phyloP scores from a whole-genome alignment of 1,284 basidiomycete species.

The Ceratobasidium sp. region DNA sequence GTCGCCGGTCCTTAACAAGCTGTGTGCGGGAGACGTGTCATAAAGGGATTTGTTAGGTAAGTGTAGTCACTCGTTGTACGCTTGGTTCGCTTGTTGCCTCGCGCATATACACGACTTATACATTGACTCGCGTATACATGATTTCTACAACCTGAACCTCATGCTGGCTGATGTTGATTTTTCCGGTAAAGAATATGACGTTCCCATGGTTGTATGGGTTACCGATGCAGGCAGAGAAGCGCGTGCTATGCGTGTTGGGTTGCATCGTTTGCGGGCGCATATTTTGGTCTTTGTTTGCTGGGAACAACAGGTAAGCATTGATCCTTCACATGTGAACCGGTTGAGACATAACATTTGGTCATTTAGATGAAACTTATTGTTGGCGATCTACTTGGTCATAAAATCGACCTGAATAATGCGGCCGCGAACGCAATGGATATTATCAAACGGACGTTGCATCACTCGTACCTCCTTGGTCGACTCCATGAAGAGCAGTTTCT shows the following conservation, averaged over 20 bases:
- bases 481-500: slow-evolving; percentile 17
- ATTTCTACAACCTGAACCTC: slow-evolving; percentile 10
- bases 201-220: slow-evolving; percentile 18
- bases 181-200: not conserved
- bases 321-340: not conserved
- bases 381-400: slow-evolving; percentile 19
- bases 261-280: slow-evolving; percentile 51
- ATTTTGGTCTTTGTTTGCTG: slow-evolving; percentile 59
- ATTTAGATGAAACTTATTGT: slow-evolving; percentile 14
- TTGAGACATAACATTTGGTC: not conserved
- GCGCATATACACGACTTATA: too few species aligned
- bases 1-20: too few species aligned
- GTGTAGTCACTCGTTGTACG: too few species aligned
- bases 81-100: too few species aligned
- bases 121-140: not conserved
- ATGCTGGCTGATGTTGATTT: slow-evolving; percentile 7
- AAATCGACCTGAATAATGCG: not conserved
- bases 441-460: slow-evolving; percentile 16
- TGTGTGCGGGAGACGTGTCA: too few species aligned
- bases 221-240: slow-evolving; percentile 59
- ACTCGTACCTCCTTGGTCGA: slow-evolving; percentile 19
- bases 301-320: slow-evolving; percentile 57
- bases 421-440: slow-evolving; percentile 8
- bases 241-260: slow-evolving; percentile 53
- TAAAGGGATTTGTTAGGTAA: too few species aligned